Base-by-base conservation (phyloP, 805 yeast genomes). In the Dipodascopsis uninucleata region DNA sequence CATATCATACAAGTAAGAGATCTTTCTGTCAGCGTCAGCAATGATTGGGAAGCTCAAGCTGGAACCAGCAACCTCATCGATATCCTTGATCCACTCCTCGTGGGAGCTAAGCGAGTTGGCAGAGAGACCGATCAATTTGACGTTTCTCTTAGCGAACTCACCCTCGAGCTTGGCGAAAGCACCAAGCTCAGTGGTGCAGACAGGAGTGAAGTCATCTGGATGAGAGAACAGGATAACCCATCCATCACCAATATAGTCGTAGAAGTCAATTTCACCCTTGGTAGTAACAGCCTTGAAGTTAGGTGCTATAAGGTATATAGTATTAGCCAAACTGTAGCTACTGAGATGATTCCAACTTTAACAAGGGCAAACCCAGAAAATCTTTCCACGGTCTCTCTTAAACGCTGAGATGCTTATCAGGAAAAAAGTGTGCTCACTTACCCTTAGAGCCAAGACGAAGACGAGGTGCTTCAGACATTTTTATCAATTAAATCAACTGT, bases 141-240 rank as follows among this genome's bases (percentile, higher is more conserved):
- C 89, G 61, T 78, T 78, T 72, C 96, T 82, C 71, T 83, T 75
- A 65, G 83, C 78, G 64, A 88, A 88, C 69, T 88, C 96, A 44
- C 93, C 87, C 72, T 87, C 87, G 69, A 89, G 80, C 63, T 82
- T 77, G 58, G 96, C 93, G 63, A 88, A 89, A 9, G 96, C 96
- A 58, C 96, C 96, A 64, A 88, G 76, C 75, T 88, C 97, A 47
- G 96, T 88, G 62, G 96, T 89, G 71, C 97, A 88, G 47, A 88
- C 96, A 37, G 97, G 97, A 17, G 97, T 88, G 77, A 85, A 89
- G 67, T 89, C 97, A 55, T 87, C 96, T 55, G 97, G 97, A 68
- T 88, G 97, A 10, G 96, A 86, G 72, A 88, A 88, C 57, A 88
- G 73, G 40, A 88, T 81, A 44, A 81, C 82, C 97, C 97, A 88